Base-by-base conservation (phyloP, 1,284 basidiomycete species). In the Pterulicium gracile region DNA sequence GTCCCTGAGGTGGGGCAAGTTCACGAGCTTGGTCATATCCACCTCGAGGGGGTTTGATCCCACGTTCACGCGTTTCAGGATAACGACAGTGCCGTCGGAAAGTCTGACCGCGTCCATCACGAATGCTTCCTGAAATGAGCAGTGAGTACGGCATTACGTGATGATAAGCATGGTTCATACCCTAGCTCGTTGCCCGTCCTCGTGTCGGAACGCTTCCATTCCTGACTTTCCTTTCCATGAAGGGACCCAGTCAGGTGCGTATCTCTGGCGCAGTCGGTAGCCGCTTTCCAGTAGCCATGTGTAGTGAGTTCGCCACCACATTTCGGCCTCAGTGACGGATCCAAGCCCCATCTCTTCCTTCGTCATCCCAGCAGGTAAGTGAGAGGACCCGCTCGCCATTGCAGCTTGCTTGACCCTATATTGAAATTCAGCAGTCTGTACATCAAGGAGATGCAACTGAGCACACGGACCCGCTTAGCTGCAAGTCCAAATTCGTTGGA, bases 221-320 rank as follows among this genome's bases (percentile, higher is more conserved):
- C 52, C 49, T 0, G 54, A n/a, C 27, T 32, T 50, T n/a, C 42
- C 46, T 40, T 44, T 45, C 64, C 64, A 69, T 2, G 67, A 66
- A 0, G 66, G 59, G 1, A 55, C 36, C 64, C 66, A 69, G 3
- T 57, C 54, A 1, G 66, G 62, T 3, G 58, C 51, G 45, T 63
- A 67, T 1, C 66, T 54, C 5, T 59, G 56, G 1, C 67, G 61
- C 2, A 70, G 55, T 15, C 55, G 32, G 46, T 67, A 68, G 4
- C 69, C 67, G 12, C 14, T 49, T 2, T 49, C 49, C 27, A 54
- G 51, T 1, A 68, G 50, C 54, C 59, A 63, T 10, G 40, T 36
- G 22, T 55, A 58, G 15, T 57, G 61, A 24, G 51, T 42, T 3
- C 50, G 36, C 64, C 65, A 67, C 50, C 56, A 66, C 22, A 45